Evolutionary conservation across 2,329 filamentous ascomycete species (phyloP).

Genomic region (Colletotrichum falcatum): DNA sequence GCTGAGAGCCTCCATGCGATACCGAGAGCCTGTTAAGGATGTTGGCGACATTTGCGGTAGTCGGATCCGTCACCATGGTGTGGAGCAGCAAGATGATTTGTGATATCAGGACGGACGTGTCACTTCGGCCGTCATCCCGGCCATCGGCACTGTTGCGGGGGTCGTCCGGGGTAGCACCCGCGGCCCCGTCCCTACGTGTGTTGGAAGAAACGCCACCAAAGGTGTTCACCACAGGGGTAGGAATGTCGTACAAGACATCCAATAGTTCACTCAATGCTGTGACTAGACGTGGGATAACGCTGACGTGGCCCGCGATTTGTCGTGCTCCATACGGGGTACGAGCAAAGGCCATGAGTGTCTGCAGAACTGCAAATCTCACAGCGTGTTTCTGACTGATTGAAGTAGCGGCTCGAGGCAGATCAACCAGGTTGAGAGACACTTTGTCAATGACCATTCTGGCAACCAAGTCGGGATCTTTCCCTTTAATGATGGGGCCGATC

Average conservation of each 20-base stretch:
- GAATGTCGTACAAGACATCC: conserved; percentile 75
- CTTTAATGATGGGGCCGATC: conserved; percentile 72
- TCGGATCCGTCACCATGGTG: conserved; percentile 61
- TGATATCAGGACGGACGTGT: conserved; percentile 60
- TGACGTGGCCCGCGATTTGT: conserved; percentile 76
- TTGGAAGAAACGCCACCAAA: conserved; percentile 11
- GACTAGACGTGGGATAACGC: conserved; percentile 80
- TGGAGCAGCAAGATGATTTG: conserved; percentile 64
- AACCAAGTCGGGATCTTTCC: conserved; percentile 56
- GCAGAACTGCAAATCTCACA: conserved; percentile 61
- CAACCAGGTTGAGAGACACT: conserved; percentile 71
- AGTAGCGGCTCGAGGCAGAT: conserved; percentile 61
- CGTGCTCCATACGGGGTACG: conserved; percentile 70
- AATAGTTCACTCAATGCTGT: conserved; percentile 73
- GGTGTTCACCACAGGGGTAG: conserved; percentile 25
- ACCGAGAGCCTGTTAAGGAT: conserved; percentile 78
- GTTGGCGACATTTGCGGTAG: conserved; percentile 62
- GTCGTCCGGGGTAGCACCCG: conserved; percentile 31
- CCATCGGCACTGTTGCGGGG: conserved; percentile 25
- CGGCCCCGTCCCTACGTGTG: conserved; percentile 27
- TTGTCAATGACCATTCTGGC: conserved; percentile 68
- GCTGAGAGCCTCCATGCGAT: conserved; percentile 80
- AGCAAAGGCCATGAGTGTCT: conserved; percentile 70
- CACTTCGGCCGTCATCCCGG: conserved; percentile 29
- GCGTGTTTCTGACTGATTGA: conserved; percentile 55